Percentiles rank a stretch among this genome's conserved stretches.
Evolutionary conservation across 257 asterid genomes (phyloP).

Genomic region (Petunia secreta): DNA sequence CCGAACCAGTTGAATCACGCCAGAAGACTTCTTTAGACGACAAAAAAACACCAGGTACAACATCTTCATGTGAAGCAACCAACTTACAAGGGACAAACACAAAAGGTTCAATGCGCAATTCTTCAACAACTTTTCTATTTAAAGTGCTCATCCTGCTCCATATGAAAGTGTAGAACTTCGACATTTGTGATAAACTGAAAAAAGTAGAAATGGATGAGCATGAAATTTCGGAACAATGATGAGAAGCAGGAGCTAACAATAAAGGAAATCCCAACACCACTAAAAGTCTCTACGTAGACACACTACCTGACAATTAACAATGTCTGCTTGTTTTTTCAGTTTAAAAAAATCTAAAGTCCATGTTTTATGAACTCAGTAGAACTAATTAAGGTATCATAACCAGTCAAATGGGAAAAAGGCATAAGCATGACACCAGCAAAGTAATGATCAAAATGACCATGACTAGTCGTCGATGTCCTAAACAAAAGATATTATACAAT

Average conservation of each 20-base stretch:
- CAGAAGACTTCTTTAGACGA: constrained; percentile 80
- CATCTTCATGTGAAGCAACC: constrained; percentile 54
- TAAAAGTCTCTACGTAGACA: neutral
- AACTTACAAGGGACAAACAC: constrained; percentile 73
- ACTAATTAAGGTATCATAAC: neutral
- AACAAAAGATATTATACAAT: neutral
- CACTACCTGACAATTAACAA: neutral
- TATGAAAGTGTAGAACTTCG: constrained; percentile 67
- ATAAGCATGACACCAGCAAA: neutral
- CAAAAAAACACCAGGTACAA: constrained; percentile 66
- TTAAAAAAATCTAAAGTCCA: neutral
- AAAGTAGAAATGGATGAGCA: neutral
- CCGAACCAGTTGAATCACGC: constrained; percentile 65
- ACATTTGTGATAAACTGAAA: constrained; percentile 84
- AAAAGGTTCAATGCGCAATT: constrained; percentile 66
- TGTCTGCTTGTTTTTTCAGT: neutral
- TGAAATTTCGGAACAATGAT: neutral
- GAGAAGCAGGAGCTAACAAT: neutral
- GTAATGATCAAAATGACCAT: neutral
- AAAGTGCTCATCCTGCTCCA: constrained; percentile 73
- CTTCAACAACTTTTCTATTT: constrained; percentile 58
- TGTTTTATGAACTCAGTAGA: neutral
- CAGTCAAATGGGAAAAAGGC: neutral
- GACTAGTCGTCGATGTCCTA: neutral
- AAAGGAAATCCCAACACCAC: neutral